phyloP scores from a whole-genome alignment of 108 stramenopile species.

The Cyclotella baltica region DNA sequence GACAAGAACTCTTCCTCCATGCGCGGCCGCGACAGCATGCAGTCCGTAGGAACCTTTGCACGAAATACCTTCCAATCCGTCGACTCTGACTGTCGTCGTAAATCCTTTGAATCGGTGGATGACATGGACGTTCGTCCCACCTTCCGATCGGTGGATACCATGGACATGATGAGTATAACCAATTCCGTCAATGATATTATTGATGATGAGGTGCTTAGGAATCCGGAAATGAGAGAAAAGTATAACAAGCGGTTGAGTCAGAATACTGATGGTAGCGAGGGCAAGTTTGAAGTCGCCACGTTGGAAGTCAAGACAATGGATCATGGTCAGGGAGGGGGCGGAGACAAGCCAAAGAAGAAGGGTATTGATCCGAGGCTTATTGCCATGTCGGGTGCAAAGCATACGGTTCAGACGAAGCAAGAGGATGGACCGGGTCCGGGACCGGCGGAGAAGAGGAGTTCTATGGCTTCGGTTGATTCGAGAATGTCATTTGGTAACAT shows the following conservation, averaged over 20 bases:
- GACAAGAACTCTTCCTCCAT: slow-evolving; percentile 17
- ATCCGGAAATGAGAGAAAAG: slow-evolving; percentile 38
- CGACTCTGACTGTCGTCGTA: slow-evolving; percentile 21
- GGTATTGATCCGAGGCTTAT: slow-evolving; percentile 19
- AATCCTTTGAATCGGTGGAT: slow-evolving; percentile 39
- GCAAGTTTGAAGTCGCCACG: slow-evolving; percentile 25
- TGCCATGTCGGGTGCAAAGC: neutral
- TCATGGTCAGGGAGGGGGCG: slow-evolving; percentile 31
- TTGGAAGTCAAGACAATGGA: slow-evolving; percentile 43
- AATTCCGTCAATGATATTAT: slow-evolving; percentile 46
- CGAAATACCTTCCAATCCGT: slow-evolving; percentile 37
- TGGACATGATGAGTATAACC: slow-evolving; percentile 51
- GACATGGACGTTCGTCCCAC: slow-evolving; percentile 28
- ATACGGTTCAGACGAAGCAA: slow-evolving; percentile 25
- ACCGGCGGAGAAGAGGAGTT: slow-evolving; percentile 27
- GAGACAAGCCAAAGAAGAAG: slow-evolving; percentile 34
- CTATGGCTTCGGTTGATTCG: slow-evolving; percentile 15
- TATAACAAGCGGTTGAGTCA: slow-evolving; percentile 29
- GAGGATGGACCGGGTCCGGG: slow-evolving; percentile 32
- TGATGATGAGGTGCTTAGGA: slow-evolving; percentile 35
- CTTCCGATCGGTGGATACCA: slow-evolving; percentile 40
- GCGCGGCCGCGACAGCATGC: slow-evolving; percentile 12
- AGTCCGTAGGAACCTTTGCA: slow-evolving; percentile 29
- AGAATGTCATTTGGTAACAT: slow-evolving; percentile 52
- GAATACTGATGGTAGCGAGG: neutral